Evolutionary conservation across 2,329 filamentous ascomycete genomes (phyloP), one percentile per base, ranked within the genome.

Genomic region (Coleophoma eucalyptorum): DNA sequence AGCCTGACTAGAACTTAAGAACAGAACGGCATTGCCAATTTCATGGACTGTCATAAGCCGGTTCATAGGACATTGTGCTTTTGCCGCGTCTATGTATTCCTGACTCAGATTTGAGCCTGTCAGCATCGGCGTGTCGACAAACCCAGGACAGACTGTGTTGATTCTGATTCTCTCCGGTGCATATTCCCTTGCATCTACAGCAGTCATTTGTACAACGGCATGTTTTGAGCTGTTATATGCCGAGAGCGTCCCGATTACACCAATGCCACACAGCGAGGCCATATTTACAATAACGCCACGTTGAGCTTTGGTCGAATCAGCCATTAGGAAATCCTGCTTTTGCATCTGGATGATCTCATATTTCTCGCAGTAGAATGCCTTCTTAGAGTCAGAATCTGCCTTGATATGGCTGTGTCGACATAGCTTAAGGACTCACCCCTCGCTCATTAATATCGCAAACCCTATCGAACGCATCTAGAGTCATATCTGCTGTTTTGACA

Each of bases 211-310:
- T 3, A 53, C 56, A 10, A 60, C 20, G 12, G 59, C 60, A 33
- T 63, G 59, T 31, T 63, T 63, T 11, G 60, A 62, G 1, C 59
- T 56, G 1, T 49, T 37, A 37, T 63, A 63, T 5, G 58, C 59
- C 15, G 43, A 46, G 4, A 58, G 11, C 4, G 54, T 52, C 15
- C 16, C 15, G 5, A 21, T 15, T 8, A 21, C 42, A 52, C 58
- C 53, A 10, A 54, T 46, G 2, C 59, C 61, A 40, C 55, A 56
- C 15, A 35, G 33, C 15, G 33, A 35, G 33, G 10, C 8, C 4
- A 62, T 46, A 34, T 58, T 57, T 26, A 63, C 58, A 32, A 63
- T 63, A 12, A 55, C 51, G 42, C 60, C 60, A 18, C 60, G 58
- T 7, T 19, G n/a, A 15, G n/a, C 15, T 8, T 15, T 16, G 18